Evolutionary conservation across 202 grass and related monocot species (phyloP), one percentile per base, ranked within the genome.

Genomic region (Brachypodium distachyon): DNA sequence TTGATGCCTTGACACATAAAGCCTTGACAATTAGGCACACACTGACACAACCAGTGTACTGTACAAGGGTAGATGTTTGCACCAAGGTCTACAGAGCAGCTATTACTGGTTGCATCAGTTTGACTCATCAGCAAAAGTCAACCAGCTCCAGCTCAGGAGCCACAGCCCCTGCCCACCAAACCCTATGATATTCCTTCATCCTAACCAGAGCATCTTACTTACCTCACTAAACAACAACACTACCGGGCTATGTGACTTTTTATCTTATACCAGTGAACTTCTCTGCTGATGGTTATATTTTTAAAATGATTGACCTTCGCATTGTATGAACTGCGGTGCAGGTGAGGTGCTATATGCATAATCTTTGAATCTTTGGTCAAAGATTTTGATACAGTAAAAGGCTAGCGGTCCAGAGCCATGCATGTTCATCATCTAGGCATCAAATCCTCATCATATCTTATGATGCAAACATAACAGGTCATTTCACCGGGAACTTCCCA

Each of bases 261-360:
- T 50, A 2, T 34, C 26, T 29, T 14, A n/a, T 3, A 4, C 50
- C 23, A 50, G 4, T 40, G 8, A 68, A 53, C 34, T 25, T 32
- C 16, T 54, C 22, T 21, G 25, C 46, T 41, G 74, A 6, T 44
- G 33, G 6, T 79, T 48, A 6, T 25, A 67, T 39, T 78, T 78
- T 40, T 73, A 3, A 78, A 87, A 11, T 78, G 52, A 78, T 87
- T 87, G 79, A 87, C 85, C 85, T 66, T 48, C 17, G 32, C 49
- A 42, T 33, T 9, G 33, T 13, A 78, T 50, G 67, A 78, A 39
- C 14, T 9, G 57, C 25, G 25, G 9, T 25, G 39, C 56, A 19
- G 25, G 48, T 14, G 68, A 39, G 41, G 57, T 48, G 68, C 11
- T 57, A 10, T 43, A 17, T 17, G 2, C n/a, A n/a, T n/a, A n/a